Evolutionary conservation across 2,329 filamentous ascomycete genomes (phyloP), one percentile per base, ranked within the genome.

Genomic region (Fusarium penzigii): DNA sequence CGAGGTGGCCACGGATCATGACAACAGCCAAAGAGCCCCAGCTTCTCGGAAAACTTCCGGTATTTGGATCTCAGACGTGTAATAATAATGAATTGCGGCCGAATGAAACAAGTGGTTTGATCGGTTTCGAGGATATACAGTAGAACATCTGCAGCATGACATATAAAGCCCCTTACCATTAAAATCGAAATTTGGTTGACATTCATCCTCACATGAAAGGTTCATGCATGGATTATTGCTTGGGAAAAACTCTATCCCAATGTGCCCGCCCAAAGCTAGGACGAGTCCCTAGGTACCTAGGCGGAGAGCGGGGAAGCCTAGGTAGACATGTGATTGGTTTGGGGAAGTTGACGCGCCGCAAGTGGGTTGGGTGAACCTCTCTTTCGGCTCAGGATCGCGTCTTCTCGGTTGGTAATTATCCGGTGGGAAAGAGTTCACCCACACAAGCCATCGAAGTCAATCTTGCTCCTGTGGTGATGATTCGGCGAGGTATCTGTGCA

Each of bases 1-100:
- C 57, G 57, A 59, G 57, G 57, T 60, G 57, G 48, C 57, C 60
- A 47, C 48, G 39, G 50, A 49, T 53, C 48, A 57, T 53, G 46
- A 39, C 29, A 39, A 42, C 53, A 42, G 44, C 49, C 53, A 44
- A 40, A 59, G 29, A 57, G 48, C 53, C 55, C 36, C 51, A 43
- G 40, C 25, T 58, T 39, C 47, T 57, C 53, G 51, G 57, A 49
- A 34, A 49, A 50, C 49, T 53, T 57, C 57, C 50, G 57, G 54
- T 54, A 42, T 43, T 40, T 40, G 46, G 40, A 51, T 46, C 50
- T 41, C 36, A 46, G 25, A 52, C 42, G 29, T 47, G 40, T 49
- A 52, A 45, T 52, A 52, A 46, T 32, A 42, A 46, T 32, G 41
- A 25, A 25, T 25, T 25, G 20, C 42, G 16, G 16, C 42, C 9